These are phyloP conservation scores for Lichtheimia ramosa DNA, from an alignment of 371 early-diverging fungal genomes.

Conservation along the genomic window DNA sequence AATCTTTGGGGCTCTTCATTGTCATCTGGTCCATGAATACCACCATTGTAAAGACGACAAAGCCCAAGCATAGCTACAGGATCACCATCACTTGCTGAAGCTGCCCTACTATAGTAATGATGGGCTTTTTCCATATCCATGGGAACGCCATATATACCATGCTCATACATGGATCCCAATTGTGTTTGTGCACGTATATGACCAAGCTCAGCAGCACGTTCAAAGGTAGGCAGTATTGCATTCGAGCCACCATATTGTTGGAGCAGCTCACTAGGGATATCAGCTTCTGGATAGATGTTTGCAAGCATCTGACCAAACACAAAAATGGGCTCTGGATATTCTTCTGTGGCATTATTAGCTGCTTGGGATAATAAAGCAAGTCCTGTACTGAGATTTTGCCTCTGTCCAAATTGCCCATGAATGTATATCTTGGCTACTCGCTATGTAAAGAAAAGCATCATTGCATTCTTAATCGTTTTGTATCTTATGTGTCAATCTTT, in stretches of 20 bases:
- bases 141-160: conserved; percentile 19
- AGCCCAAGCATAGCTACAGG: conserved; percentile 29
- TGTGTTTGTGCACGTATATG: conserved; percentile 18
- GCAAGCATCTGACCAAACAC: conserved; percentile 20
- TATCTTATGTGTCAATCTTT: neutral
- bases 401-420: conserved; percentile 18
- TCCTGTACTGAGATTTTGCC: conserved; percentile 20
- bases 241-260: conserved; percentile 12
- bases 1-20: conserved; percentile 14
- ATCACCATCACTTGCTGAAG: conserved; percentile 4
- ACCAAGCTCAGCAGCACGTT: conserved; percentile 23
- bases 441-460: neutral
- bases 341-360: conserved; percentile 11
- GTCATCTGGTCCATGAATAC: conserved; percentile 24
- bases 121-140: conserved; percentile 20
- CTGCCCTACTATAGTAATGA: conserved; percentile 22
- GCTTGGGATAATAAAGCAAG: conserved; percentile 15
- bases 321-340: conserved; percentile 16
- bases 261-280: conserved; percentile 16
- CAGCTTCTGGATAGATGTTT: conserved; percentile 19
- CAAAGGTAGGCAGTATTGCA: conserved; percentile 17
- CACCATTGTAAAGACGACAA: conserved; percentile 24
- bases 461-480: no score
- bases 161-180: conserved; percentile 24
- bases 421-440: conserved; percentile 13